phyloP scores from a whole-genome alignment of 2,329 filamentous ascomycete species.

The Nothomitra cinnamomea region DNA sequence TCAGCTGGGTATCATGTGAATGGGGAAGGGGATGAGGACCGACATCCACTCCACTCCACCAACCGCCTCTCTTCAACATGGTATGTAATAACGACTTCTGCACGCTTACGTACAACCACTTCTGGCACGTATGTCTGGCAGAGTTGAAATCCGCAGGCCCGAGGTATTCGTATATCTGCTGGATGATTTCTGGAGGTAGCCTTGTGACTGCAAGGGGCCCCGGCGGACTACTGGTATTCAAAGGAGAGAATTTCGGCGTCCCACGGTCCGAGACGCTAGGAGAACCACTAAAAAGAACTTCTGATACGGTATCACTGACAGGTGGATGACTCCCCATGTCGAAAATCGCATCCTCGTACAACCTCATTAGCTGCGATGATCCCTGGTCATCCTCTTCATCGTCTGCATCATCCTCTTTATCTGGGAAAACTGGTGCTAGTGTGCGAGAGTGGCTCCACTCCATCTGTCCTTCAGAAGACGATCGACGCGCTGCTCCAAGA shows the following conservation, averaged over 20 bases:
- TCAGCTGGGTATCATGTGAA: not conserved
- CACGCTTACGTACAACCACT: slow-evolving; percentile 43
- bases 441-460: too few relatives aligned
- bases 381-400: not conserved
- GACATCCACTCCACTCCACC: slow-evolving; percentile 21
- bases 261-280: not conserved
- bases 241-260: slow-evolving; percentile 4
- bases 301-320: not conserved
- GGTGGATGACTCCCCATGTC: not conserved
- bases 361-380: not conserved
- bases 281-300: not conserved
- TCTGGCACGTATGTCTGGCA: slow-evolving; percentile 40
- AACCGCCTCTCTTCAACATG: slow-evolving; percentile 40
- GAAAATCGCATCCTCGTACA: not conserved
- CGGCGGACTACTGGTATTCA: slow-evolving; percentile 13
- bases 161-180: slow-evolving; percentile 29
- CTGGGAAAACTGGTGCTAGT: too few relatives aligned
- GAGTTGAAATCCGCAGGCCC: slow-evolving; percentile 38
- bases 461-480: too few relatives aligned
- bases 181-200: slow-evolving; percentile 31
- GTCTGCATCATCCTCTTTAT: not conserved
- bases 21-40: not conserved
- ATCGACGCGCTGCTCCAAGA: too few relatives aligned
- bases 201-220: slow-evolving; percentile 18
- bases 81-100: slow-evolving; percentile 29